phyloP scores from a whole-genome alignment of 805 yeast species.

The Candida krabiensis region DNA sequence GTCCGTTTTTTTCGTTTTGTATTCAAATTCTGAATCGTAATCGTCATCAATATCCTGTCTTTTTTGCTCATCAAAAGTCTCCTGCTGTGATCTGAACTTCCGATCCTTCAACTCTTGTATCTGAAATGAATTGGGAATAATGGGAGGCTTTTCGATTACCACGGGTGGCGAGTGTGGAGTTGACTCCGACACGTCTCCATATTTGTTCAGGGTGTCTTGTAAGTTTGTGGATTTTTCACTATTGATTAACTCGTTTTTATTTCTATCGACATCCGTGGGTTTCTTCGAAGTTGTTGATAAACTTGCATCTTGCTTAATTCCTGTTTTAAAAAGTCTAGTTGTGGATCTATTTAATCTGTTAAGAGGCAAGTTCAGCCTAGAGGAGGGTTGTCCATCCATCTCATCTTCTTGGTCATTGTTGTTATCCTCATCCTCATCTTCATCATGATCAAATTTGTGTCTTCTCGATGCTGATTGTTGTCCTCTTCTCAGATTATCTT shows the following conservation, averaged over 20 bases:
- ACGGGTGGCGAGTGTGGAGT: neutral
- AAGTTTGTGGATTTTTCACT: too few species aligned
- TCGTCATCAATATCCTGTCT: constrained; percentile 21
- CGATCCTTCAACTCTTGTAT: constrained; percentile 26
- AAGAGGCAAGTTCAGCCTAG: too few species aligned
- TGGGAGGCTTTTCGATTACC: constrained; percentile 7
- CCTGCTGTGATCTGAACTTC: constrained; percentile 12
- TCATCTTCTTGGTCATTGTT: neutral
- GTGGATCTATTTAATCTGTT: too few species aligned
- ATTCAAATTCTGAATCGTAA: constrained; percentile 20
- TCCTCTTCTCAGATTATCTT: too few species aligned
- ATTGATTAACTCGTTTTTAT: too few species aligned
- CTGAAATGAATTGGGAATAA: constrained; percentile 17
- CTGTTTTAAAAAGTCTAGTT: too few species aligned
- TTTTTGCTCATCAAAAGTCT: constrained; percentile 14
- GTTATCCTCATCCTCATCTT: neutral
- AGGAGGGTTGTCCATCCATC: too few species aligned
- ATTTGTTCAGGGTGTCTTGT: neutral
- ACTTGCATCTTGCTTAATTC: too few species aligned
- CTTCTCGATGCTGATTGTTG: too few species aligned
- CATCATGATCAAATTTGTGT: too few species aligned
- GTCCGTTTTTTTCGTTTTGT: constrained; percentile 6
- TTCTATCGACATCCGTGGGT: neutral
- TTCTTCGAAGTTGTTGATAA: neutral
- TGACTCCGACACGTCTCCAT: neutral